Evolutionary conservation across 768 basidiomycete species (phyloP).

Genomic region (Leucosporidium scottii): DNA sequence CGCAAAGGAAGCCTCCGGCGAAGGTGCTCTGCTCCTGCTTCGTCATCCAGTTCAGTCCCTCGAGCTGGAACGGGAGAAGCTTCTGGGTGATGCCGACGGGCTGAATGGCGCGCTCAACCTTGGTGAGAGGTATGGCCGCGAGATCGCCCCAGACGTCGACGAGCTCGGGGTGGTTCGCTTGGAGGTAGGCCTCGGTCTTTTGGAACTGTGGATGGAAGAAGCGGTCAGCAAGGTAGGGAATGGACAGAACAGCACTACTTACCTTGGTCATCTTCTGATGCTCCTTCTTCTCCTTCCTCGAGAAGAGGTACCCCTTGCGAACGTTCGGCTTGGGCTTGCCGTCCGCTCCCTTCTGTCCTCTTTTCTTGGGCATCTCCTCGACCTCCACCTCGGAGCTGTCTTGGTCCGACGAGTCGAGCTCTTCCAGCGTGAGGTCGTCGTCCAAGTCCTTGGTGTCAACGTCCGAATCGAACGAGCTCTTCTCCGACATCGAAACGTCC

Average conservation of each 20-base stretch:
- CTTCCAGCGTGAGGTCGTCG: not conserved
- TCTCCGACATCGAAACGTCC: not conserved
- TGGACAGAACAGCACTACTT: conserved; percentile 53
- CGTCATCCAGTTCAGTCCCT: conserved; percentile 93
- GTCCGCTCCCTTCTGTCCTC: conserved; percentile 28
- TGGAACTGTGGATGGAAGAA: not conserved
- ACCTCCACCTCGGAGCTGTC: not conserved
- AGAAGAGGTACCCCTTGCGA: conserved; percentile 41
- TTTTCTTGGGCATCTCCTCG: conserved; percentile 36
- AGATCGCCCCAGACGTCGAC: conserved; percentile 50
- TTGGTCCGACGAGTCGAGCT: not conserved
- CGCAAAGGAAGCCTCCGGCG: conserved; percentile 74
- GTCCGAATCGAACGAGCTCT: not conserved
- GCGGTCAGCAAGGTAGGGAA: conserved; percentile 20
- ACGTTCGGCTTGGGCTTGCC: conserved; percentile 35
- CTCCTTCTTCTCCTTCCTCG: conserved; percentile 44
- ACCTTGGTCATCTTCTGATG: conserved; percentile 55
- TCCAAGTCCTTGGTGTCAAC: conserved; percentile 2
- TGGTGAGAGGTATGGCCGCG: conserved; percentile 56
- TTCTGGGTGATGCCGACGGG: conserved; percentile 75
- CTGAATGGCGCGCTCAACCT: conserved; percentile 63
- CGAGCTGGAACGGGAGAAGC: conserved; percentile 88
- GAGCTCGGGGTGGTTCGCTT: conserved; percentile 31
- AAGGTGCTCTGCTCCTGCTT: conserved; percentile 81
- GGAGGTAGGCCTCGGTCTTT: conserved; percentile 17